phyloP scores from a whole-genome alignment of 2,329 filamentous ascomycete genomes.

The Nemania bipapillata region DNA sequence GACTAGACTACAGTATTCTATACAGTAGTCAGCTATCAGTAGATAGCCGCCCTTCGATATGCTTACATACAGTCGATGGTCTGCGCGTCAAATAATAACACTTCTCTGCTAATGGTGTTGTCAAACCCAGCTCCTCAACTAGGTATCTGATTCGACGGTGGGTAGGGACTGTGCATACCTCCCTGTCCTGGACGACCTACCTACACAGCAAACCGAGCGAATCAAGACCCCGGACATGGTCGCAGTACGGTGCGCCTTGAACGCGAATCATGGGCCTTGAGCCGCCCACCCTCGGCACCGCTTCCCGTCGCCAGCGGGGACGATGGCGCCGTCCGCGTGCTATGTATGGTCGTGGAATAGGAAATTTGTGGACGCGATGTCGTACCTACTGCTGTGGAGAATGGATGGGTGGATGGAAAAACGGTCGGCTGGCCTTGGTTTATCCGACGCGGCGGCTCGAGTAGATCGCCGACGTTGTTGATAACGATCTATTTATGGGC shows the following conservation, averaged over 20 bases:
- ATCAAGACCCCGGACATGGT: background rate
- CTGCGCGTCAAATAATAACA: slow-evolving; percentile 29
- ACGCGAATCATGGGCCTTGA: background rate
- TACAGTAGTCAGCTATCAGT: background rate
- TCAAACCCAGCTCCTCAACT: background rate
- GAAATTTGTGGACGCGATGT: too few relatives aligned
- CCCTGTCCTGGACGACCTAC: too few relatives aligned
- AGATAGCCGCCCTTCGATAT: slow-evolving; percentile 11
- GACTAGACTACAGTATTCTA: background rate
- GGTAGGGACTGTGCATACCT: background rate
- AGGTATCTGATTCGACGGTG: background rate
- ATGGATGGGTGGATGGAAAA: too few relatives aligned
- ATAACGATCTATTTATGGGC: background rate
- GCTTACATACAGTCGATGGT: background rate
- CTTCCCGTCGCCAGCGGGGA: background rate
- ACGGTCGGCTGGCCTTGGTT: slow-evolving; percentile 11
- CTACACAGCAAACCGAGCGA: slow-evolving; percentile 1
- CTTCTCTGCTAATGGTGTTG: background rate
- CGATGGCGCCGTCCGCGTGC: too few relatives aligned
- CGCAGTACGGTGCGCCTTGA: background rate
- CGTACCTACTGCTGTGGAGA: too few relatives aligned
- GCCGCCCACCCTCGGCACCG: background rate
- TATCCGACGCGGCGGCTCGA: slow-evolving; percentile 12
- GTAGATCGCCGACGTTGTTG: background rate
- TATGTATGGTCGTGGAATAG: too few relatives aligned